Percentiles rank a stretch among this genome's conserved stretches.
These are phyloP conservation scores for Rhododendron griersonianum DNA, from an alignment of 148 eudicot genomes.

Conservation along the genomic window DNA sequence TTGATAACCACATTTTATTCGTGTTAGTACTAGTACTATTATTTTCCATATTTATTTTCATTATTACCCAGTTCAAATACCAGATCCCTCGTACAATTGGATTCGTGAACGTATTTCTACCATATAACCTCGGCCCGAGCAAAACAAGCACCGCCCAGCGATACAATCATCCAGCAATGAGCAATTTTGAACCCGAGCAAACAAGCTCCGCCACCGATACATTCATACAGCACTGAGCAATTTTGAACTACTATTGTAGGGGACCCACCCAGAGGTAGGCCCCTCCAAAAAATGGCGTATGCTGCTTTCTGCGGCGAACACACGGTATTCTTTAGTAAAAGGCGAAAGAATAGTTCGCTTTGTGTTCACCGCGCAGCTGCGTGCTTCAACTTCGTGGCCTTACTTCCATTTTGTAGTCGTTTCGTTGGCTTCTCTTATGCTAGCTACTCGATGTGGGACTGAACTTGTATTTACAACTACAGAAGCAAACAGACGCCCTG, in stretches of 20 bases:
- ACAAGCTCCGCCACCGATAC: too few relatives aligned
- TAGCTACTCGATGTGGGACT: not conserved
- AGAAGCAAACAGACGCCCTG: not conserved
- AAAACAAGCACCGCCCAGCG: too few relatives aligned
- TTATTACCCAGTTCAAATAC: too few relatives aligned
- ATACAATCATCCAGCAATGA: too few relatives aligned
- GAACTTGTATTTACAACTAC: not conserved
- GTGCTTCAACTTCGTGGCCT: accelerated
- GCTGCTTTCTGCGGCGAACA: slow-evolving; percentile 12
- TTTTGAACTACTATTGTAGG: not conserved
- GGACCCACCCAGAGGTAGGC: not conserved
- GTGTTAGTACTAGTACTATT: too few relatives aligned
- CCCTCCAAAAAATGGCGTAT: slow-evolving; percentile 18
- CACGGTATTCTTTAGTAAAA: slow-evolving; percentile 29
- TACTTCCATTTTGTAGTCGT: not conserved
- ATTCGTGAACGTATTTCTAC: accelerated
- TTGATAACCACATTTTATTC: too few relatives aligned
- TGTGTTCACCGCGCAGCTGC: slow-evolving; percentile 18
- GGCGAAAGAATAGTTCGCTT: slow-evolving; percentile 29
- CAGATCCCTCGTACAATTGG: too few relatives aligned
- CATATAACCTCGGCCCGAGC: too few relatives aligned
- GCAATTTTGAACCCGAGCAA: too few relatives aligned
- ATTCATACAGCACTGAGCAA: too few relatives aligned
- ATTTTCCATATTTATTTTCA: too few relatives aligned
- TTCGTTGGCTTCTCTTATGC: not conserved